These are phyloP conservation scores for Dichomitus squalens DNA, from an alignment of 1,284 basidiomycete genomes.

Conservation along the genomic window DNA sequence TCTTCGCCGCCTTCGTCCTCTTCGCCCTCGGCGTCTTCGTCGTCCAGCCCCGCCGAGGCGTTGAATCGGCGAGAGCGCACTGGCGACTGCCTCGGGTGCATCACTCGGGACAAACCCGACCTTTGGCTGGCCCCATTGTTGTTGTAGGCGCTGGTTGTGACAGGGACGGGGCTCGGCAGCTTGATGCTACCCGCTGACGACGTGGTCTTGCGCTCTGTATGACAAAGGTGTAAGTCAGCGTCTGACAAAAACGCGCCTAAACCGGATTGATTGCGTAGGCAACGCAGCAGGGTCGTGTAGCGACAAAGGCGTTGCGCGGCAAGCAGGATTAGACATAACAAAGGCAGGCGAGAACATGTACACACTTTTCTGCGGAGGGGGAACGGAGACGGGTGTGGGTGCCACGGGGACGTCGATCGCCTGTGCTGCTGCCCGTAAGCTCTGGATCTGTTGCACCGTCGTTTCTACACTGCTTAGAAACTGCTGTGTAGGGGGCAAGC, in stretches of 20 bases:
- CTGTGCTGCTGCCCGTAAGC: constrained; percentile 46
- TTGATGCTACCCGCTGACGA: constrained; percentile 35
- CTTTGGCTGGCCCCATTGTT: not conserved
- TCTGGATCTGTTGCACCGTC: constrained; percentile 49
- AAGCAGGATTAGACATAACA: too few species aligned
- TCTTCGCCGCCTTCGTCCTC: constrained; percentile 48
- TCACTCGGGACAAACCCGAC: constrained; percentile 33
- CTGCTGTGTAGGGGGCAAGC: constrained; percentile 29
- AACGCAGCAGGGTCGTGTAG: not conserved
- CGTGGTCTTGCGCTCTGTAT: constrained; percentile 27
- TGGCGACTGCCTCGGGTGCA: constrained; percentile 33
- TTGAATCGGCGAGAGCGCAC: constrained; percentile 38
- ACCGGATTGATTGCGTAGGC: not conserved
- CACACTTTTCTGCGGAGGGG: constrained; percentile 35
- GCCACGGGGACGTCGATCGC: constrained; percentile 27
- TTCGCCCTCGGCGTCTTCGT: constrained; percentile 47
- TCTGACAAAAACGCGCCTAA: not conserved
- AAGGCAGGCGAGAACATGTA: not conserved
- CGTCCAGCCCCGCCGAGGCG: constrained; percentile 42
- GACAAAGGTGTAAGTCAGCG: not conserved
- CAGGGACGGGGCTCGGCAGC: constrained; percentile 39
- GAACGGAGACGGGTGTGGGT: constrained; percentile 24
- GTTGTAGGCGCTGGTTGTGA: constrained; percentile 13
- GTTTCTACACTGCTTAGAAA: constrained; percentile 36
- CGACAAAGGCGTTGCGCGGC: too few species aligned